These are phyloP conservation scores for Pseudogymnoascus sp. DNA, from an alignment of 2,329 filamentous ascomycete genomes.

Conservation along the genomic window DNA sequence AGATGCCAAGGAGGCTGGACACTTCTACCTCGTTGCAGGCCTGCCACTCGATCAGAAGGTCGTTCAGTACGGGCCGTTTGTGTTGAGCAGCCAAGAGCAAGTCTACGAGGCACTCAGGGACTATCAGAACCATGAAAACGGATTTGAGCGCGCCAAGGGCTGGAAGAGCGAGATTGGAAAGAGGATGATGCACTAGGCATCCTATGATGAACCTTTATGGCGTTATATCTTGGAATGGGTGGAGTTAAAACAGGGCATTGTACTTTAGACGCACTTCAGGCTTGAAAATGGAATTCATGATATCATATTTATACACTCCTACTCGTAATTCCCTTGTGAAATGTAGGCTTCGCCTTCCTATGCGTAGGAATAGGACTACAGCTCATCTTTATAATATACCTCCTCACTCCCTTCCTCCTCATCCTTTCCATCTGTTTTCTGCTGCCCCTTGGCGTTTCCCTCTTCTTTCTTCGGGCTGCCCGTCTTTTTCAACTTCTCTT, in stretches of 20 bases:
- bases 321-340: neutral
- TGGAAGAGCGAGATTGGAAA: constrained; percentile 88
- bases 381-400: constrained; percentile 43
- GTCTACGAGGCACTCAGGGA: constrained; percentile 71
- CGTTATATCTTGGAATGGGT: neutral
- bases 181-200: constrained; percentile 45
- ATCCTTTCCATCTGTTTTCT: constrained; percentile 35
- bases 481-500: constrained; percentile 12
- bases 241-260: neutral
- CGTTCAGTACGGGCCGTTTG: constrained; percentile 80
- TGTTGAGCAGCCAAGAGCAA: constrained; percentile 63
- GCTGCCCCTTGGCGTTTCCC: constrained; percentile 55
- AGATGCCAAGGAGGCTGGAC: constrained; percentile 47
- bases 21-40: constrained; percentile 64
- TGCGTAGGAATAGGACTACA: constrained; percentile 30
- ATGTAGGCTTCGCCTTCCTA: neutral
- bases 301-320: constrained; percentile 3
- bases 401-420: constrained; percentile 41
- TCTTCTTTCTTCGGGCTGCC: constrained; percentile 45
- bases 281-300: neutral
- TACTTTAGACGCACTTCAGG: neutral
- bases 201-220: neutral
- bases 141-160: constrained; percentile 69
- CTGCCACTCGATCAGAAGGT: constrained; percentile 72
- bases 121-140: constrained; percentile 65